These are phyloP conservation scores for Acer negundo DNA, from an alignment of 345 rosid species.

Conservation along the genomic window DNA sequence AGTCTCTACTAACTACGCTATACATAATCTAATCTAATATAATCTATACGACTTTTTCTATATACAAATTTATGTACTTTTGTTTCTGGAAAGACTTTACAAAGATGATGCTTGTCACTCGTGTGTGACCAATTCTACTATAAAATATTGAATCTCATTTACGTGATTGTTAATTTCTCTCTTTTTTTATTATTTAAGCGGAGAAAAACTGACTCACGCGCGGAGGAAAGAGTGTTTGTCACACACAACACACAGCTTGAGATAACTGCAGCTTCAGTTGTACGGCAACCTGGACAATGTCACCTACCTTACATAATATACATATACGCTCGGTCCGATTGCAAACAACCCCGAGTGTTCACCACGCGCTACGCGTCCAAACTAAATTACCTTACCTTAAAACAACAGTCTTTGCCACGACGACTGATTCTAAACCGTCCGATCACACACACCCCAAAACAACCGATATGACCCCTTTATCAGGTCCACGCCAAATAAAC, in stretches of 20 bases:
- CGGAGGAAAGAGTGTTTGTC: neutral
- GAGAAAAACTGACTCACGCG: neutral
- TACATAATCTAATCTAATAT: neutral
- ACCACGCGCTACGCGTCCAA: constrained; percentile 30
- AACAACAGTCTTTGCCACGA: constrained; percentile 27
- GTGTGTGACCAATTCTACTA: neutral
- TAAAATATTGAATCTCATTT: no score
- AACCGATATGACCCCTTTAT: constrained; percentile 3
- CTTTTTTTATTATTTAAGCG: no score
- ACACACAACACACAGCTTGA: neutral
- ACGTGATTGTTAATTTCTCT: no score
- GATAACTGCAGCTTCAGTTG: neutral
- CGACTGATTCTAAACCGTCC: constrained; percentile 31
- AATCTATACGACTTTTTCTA: constrained; percentile 3
- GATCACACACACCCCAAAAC: constrained; percentile 30
- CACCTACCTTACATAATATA: neutral
- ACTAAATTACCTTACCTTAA: constrained; percentile 7
- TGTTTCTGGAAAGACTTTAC: neutral
- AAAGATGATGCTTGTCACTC: neutral
- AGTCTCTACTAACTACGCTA: neutral
- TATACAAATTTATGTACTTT: constrained; percentile 15
- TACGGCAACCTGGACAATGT: constrained; percentile 10
- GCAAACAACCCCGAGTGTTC: neutral
- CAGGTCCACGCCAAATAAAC: constrained; percentile 21
- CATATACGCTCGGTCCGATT: neutral